These are phyloP conservation scores for Trichoderma arundinaceum DNA, from an alignment of 2,329 filamentous ascomycete genomes.

Conservation along the genomic window DNA sequence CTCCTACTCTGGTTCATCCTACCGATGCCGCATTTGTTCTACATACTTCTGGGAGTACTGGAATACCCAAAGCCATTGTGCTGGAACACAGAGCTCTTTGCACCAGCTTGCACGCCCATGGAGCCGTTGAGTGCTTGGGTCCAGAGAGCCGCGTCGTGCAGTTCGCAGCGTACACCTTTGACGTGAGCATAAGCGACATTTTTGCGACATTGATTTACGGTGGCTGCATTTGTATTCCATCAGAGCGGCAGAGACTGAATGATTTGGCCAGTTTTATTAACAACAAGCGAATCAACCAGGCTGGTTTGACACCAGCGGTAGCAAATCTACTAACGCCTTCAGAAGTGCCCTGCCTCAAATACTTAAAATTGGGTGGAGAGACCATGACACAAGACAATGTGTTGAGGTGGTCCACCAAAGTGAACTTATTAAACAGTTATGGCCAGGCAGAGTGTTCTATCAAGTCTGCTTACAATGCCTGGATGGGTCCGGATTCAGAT, in stretches of 20 bases:
- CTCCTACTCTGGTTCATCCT: background rate
- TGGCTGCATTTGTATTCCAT: slow-evolving; percentile 31
- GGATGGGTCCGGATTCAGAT: too few species aligned
- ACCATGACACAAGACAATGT: background rate
- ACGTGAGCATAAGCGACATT: slow-evolving; percentile 31
- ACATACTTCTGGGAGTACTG: slow-evolving; percentile 36
- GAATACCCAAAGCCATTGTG: slow-evolving; percentile 35
- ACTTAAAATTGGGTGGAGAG: background rate
- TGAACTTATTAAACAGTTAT: background rate
- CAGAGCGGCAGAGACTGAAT: slow-evolving; percentile 32
- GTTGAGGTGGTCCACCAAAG: background rate
- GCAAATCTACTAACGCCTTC: background rate
- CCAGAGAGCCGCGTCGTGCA: background rate
- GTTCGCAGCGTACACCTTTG: slow-evolving; percentile 33
- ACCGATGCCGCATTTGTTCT: slow-evolving; percentile 28
- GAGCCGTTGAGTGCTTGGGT: slow-evolving; percentile 7
- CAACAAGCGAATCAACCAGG: slow-evolving; percentile 10
- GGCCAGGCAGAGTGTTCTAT: background rate
- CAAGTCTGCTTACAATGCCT: background rate
- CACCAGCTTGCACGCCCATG: slow-evolving; percentile 1
- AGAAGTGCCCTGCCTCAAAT: background rate
- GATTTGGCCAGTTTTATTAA: slow-evolving; percentile 4
- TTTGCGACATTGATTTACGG: slow-evolving; percentile 26
- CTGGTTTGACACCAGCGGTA: background rate
- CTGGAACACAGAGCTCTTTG: slow-evolving; percentile 32